Percentiles rank a stretch among this genome's conserved stretches.
Evolutionary conservation across 2,329 filamentous ascomycete genomes (phyloP).

Genomic region (Paraphaeosphaeria sporulosa): DNA sequence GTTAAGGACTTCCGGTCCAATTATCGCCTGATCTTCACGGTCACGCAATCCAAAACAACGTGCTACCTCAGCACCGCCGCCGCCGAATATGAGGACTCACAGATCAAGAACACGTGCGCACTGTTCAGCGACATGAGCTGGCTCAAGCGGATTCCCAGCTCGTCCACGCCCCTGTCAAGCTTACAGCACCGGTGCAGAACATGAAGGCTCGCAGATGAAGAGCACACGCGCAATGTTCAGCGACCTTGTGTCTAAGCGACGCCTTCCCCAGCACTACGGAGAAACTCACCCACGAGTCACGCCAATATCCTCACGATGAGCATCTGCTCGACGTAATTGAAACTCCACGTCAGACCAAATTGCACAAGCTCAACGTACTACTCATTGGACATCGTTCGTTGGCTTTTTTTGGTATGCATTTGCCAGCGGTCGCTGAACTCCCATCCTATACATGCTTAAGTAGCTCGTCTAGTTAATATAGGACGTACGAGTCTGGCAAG

Average conservation of each 20-base stretch:
- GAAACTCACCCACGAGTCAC: conserved; percentile 50
- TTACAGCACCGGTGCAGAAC: conserved; percentile 79
- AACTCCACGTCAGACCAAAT: conserved; percentile 36
- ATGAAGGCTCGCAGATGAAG: conserved; percentile 83
- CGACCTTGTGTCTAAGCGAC: conserved; percentile 60
- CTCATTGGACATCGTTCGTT: conserved; percentile 53
- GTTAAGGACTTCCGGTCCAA: no score
- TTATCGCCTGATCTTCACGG: no score
- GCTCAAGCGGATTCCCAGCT: no score
- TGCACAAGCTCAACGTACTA: conserved; percentile 43
- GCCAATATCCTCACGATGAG: conserved; percentile 58
- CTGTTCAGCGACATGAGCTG: no score
- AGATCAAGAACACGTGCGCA: no score
- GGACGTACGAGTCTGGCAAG: no score
- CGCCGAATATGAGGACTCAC: no score
- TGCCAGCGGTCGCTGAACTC: no score
- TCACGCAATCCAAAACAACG: no score
- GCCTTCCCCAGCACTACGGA: conserved; percentile 53
- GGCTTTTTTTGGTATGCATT: conserved; percentile 39
- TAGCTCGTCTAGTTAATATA: no score
- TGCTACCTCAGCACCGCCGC: no score
- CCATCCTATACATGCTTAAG: no score
- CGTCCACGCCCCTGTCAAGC: conserved; percentile 48
- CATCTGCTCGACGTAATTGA: conserved; percentile 55
- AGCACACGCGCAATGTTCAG: conserved; percentile 83